Evolutionary conservation across 2,329 filamentous ascomycete species (phyloP).

Genomic region (Penicillium sp.): DNA sequence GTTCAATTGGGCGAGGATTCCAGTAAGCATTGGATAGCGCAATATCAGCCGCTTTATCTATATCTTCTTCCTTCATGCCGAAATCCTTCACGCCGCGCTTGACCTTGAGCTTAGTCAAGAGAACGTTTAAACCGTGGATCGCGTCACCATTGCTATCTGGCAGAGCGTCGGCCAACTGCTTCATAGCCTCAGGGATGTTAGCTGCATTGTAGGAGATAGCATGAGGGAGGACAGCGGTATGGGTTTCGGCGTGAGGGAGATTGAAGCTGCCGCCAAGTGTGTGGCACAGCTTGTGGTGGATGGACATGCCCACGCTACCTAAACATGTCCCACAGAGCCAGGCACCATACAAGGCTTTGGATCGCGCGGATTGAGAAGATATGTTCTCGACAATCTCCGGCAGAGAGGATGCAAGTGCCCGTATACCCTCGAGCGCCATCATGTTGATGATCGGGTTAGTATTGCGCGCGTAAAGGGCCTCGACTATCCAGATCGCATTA

Average conservation of each 20-base stretch:
- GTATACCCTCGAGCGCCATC: slow-evolving; percentile 59
- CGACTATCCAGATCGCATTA: slow-evolving; percentile 43
- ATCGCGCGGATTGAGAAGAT: slow-evolving; percentile 49
- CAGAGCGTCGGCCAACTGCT: slow-evolving; percentile 53
- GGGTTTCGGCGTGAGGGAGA: slow-evolving; percentile 65
- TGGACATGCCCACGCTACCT: slow-evolving; percentile 60
- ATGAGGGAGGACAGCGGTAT: slow-evolving; percentile 63
- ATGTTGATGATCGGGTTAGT: slow-evolving; percentile 61
- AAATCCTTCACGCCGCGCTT: slow-evolving; percentile 55
- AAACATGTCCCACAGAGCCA: slow-evolving; percentile 65
- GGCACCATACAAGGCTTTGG: slow-evolving; percentile 60
- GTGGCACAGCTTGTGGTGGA: slow-evolving; percentile 69
- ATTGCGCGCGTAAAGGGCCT: slow-evolving; percentile 63
- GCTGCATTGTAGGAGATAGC: slow-evolving; percentile 64
- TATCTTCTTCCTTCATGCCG: slow-evolving; percentile 60
- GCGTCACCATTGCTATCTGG: slow-evolving; percentile 61
- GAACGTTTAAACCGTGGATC: slow-evolving; percentile 56
- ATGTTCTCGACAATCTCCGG: slow-evolving; percentile 53
- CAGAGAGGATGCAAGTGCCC: slow-evolving; percentile 54
- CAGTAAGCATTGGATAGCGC: slow-evolving; percentile 60
- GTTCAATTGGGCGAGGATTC: slow-evolving; percentile 59
- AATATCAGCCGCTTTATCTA: slow-evolving; percentile 61
- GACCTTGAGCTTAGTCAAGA: slow-evolving; percentile 56
- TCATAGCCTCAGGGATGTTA: slow-evolving; percentile 54
- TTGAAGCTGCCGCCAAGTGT: slow-evolving; percentile 63